Percentiles rank a stretch among this genome's conserved stretches.
These are phyloP conservation scores for Rosa chinensis DNA, from an alignment of 306 rosid genomes.

Conservation along the genomic window DNA sequence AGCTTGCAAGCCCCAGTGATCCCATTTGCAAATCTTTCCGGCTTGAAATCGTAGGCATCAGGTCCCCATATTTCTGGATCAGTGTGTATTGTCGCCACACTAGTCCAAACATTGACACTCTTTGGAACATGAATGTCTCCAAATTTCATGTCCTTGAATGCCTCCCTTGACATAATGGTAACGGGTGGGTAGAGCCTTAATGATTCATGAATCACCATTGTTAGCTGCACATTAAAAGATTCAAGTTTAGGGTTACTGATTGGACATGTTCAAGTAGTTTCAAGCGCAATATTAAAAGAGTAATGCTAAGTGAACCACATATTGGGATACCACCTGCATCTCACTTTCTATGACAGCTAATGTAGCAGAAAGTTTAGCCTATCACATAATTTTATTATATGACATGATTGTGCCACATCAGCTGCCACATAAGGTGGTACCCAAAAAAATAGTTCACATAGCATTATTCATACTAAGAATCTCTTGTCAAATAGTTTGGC, in stretches of 20 bases:
- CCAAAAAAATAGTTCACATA: too few species aligned
- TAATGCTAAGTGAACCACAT: too few species aligned
- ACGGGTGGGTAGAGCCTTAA: constrained; percentile 25
- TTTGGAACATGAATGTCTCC: constrained; percentile 24
- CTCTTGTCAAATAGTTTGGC: neutral
- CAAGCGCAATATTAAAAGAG: neutral
- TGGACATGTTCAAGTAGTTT: neutral
- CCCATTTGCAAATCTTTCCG: constrained; percentile 24
- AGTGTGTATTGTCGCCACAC: constrained; percentile 9
- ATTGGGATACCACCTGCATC: too few species aligned
- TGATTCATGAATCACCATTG: constrained; percentile 34
- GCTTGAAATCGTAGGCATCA: constrained; percentile 24
- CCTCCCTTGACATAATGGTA: constrained; percentile 28
- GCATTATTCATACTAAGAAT: too few species aligned
- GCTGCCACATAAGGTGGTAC: too few species aligned
- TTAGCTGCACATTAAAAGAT: constrained; percentile 15
- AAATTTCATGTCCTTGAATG: constrained; percentile 22
- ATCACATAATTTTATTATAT: too few species aligned
- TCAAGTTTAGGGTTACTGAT: neutral
- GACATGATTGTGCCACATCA: too few species aligned
- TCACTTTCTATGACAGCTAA: too few species aligned
- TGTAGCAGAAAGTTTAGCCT: too few species aligned
- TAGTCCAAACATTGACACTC: constrained; percentile 23
- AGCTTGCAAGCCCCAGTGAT: constrained; percentile 29
- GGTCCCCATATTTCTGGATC: constrained; percentile 30